Conservation (phyloP, 352 stramenopile genomes). For the Saprolegnia diclina region DNA sequence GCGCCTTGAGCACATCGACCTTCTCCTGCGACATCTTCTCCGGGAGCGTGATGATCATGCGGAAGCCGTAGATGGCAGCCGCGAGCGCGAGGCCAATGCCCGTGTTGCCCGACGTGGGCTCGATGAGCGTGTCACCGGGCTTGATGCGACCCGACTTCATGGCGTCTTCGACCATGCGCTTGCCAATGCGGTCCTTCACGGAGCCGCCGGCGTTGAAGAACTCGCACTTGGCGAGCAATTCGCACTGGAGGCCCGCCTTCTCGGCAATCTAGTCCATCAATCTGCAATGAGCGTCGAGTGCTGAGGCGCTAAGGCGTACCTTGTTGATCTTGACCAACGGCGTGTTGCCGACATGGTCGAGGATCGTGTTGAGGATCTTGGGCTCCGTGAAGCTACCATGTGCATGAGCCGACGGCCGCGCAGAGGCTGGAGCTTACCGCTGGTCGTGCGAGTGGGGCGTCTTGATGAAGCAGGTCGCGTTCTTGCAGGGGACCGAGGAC, state of each 20-base stretch:
- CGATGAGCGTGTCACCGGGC: conserved; percentile 90
- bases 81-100: conserved; percentile 96
- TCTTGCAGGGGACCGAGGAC: conserved; percentile 8
- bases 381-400: conserved; percentile 39
- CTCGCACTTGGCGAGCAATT: conserved; percentile 92
- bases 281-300: not conserved
- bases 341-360: conserved; percentile 94
- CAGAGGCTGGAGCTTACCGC: not conserved
- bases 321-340: conserved; percentile 91
- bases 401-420: not conserved
- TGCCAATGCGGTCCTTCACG: conserved; percentile 85
- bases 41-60: conserved; percentile 89
- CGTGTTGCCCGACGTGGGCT: conserved; percentile 95
- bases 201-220: conserved; percentile 92
- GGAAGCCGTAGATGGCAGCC: conserved; percentile 95
- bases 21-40: conserved; percentile 98
- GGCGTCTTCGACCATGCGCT: conserved; percentile 87
- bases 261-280: conserved; percentile 45
- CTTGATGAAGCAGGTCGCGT: conserved; percentile 25
- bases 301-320: conserved; percentile 20
- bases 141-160: conserved; percentile 87
- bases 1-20: conserved; percentile 92
- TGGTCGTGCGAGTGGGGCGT: conserved; percentile 23
- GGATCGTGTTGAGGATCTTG: conserved; percentile 89
- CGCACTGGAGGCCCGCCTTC: conserved; percentile 73